Evolutionary conservation across 495 filamentous ascomycete genomes (phyloP).

Genomic region (Cercophora scortea): DNA sequence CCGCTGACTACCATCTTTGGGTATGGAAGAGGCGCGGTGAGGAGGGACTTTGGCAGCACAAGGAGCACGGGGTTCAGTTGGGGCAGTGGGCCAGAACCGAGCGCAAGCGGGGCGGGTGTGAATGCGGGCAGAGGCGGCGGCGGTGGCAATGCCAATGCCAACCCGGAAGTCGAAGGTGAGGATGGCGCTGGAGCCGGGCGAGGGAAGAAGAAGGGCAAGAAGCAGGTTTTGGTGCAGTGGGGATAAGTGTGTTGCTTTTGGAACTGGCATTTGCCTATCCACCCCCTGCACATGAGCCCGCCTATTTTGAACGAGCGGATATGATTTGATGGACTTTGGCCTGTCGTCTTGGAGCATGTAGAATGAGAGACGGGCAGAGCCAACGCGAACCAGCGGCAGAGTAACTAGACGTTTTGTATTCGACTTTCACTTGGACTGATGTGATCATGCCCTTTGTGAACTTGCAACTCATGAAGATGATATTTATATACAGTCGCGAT

Average conservation of each 20-base stretch:
- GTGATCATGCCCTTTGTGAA: neutral
- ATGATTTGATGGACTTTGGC: too few relatives aligned
- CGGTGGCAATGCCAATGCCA: neutral
- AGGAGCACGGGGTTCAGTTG: constrained; percentile 34
- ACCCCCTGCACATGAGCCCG: neutral
- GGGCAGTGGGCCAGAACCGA: constrained; percentile 15
- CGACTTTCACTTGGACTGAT: too few relatives aligned
- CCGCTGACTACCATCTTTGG: constrained; percentile 75
- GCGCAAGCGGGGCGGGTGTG: too few relatives aligned
- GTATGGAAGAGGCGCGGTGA: constrained; percentile 58
- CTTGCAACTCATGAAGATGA: too few relatives aligned
- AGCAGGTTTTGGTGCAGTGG: constrained; percentile 64
- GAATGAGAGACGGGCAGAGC: too few relatives aligned
- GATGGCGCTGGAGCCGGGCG: constrained; percentile 14
- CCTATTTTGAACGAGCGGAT: neutral
- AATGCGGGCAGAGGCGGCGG: neutral
- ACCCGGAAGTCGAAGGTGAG: neutral
- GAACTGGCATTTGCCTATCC: neutral
- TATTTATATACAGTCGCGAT: too few relatives aligned
- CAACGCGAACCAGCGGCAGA: too few relatives aligned
- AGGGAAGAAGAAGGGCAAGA: constrained; percentile 75
- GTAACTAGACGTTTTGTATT: too few relatives aligned
- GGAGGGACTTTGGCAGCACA: constrained; percentile 49
- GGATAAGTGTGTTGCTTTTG: constrained; percentile 18
- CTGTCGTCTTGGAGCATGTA: neutral